Conservation (phyloP, 176 grass and related monocot genomes). For the Aegilops bicornis region DNA sequence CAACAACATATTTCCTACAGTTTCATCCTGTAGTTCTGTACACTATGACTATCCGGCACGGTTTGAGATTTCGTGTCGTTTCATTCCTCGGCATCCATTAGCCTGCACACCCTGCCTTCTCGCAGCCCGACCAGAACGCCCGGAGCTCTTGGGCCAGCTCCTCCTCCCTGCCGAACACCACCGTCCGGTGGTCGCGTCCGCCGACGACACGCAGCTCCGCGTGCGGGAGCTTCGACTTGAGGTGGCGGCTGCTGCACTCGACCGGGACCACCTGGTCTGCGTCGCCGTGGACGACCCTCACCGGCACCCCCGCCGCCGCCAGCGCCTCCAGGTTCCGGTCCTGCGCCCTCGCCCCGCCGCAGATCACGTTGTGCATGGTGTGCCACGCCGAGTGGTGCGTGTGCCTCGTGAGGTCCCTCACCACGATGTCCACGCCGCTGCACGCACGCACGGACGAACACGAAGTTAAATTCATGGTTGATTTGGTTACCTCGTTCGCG, state of each 20-base stretch:
- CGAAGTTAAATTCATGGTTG: too few relatives aligned
- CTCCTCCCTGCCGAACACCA: conserved; percentile 49
- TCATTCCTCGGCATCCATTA: too few relatives aligned
- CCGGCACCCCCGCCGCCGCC: conserved; percentile 43
- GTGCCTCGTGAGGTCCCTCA: conserved; percentile 67
- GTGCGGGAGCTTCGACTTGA: conserved; percentile 49
- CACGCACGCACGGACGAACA: too few relatives aligned
- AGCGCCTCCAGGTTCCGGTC: conserved; percentile 57
- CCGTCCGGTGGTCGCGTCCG: conserved; percentile 54
- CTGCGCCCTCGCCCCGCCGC: conserved; percentile 53
- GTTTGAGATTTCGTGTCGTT: too few relatives aligned
- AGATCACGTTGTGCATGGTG: conserved; percentile 97
- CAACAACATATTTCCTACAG: too few relatives aligned
- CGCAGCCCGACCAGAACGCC: conserved; percentile 44
- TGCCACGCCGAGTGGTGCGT: conserved; percentile 96
- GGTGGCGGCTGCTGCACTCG: conserved; percentile 61
- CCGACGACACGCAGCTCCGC: conserved; percentile 42
- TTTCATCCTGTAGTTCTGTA: too few relatives aligned
- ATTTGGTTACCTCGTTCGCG: too few relatives aligned
- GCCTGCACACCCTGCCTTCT: too few relatives aligned
- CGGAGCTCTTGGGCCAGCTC: conserved; percentile 45
- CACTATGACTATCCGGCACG: too few relatives aligned
- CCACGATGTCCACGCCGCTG: conserved; percentile 47
- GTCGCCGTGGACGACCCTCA: conserved; percentile 64
- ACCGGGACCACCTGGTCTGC: conserved; percentile 59